phyloP scores from a whole-genome alignment of 306 rosid genomes.

The Spatholobus suberectus region DNA sequence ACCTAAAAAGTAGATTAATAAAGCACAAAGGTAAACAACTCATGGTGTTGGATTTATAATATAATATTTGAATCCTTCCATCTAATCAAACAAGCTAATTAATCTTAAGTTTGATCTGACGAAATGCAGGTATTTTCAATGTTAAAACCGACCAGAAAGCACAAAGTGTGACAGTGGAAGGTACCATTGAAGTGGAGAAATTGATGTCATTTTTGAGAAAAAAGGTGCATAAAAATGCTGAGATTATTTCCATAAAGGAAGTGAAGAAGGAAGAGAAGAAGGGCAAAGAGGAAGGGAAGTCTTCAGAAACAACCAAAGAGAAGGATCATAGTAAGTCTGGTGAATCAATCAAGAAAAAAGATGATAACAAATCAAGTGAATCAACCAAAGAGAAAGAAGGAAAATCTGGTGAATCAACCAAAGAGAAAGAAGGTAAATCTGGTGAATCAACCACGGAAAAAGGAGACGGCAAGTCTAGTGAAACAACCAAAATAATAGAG shows the following conservation, averaged over 20 bases:
- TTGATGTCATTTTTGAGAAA: conserved; percentile 55
- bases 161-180: conserved; percentile 63
- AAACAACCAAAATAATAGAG: conserved; percentile 42
- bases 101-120: background rate
- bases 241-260: conserved; percentile 52
- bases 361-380: background rate
- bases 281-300: conserved; percentile 37
- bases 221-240: conserved; percentile 71
- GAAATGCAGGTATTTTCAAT: conserved; percentile 59
- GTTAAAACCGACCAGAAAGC: conserved; percentile 76
- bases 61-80: background rate
- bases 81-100: background rate
- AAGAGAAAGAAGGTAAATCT: conserved; percentile 25
- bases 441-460: conserved; percentile 36
- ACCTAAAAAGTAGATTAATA: conserved; percentile 62
- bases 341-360: conserved; percentile 31
- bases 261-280: conserved; percentile 45
- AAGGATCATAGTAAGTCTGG: conserved; percentile 16
- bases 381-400: background rate
- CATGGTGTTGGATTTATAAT: background rate
- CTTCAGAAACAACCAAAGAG: conserved; percentile 27
- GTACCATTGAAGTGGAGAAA: conserved; percentile 75
- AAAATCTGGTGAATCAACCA: background rate
- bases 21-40: conserved; percentile 61
- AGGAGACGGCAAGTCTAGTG: conserved; percentile 27